Evolutionary conservation across 2,329 filamentous ascomycete genomes (phyloP).

Genomic region (Monosporascus sp.): DNA sequence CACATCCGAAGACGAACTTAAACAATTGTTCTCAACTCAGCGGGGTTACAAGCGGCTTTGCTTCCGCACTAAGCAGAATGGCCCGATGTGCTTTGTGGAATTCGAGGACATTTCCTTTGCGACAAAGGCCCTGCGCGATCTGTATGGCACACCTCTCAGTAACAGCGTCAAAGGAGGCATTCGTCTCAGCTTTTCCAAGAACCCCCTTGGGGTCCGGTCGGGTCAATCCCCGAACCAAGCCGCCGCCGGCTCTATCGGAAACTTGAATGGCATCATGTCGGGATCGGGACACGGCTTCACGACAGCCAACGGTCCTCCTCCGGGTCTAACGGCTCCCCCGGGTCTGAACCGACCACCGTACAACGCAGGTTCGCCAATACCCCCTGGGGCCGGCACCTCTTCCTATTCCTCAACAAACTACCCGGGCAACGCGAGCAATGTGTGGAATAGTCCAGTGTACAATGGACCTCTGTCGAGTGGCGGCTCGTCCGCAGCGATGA

Average conservation of each 20-base stretch:
- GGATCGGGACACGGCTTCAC: conserved; percentile 55
- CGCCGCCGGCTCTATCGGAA: conserved; percentile 38
- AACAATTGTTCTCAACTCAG: conserved; percentile 86
- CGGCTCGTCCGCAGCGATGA: conserved; percentile 16
- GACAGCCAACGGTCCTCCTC: conserved; percentile 70
- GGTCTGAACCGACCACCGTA: conserved; percentile 44
- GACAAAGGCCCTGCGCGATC: conserved; percentile 81
- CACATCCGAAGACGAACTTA: conserved; percentile 92
- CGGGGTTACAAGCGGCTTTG: conserved; percentile 93
- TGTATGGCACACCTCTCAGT: conserved; percentile 81
- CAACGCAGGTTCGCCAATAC: conserved; percentile 12
- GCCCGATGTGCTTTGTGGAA: conserved; percentile 98
- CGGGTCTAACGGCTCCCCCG: conserved; percentile 71
- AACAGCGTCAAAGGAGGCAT: conserved; percentile 95
- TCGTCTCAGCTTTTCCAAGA: conserved; percentile 93
- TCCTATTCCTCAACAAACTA: conserved; percentile 19
- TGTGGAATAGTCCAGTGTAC: conserved; percentile 21
- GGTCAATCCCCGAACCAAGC: conserved; percentile 53
- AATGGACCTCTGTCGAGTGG: conserved; percentile 19
- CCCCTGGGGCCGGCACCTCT: conserved; percentile 16
- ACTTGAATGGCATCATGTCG: conserved; percentile 54
- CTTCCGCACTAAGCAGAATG: conserved; percentile 91
- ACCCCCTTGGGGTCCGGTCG: conserved; percentile 86
- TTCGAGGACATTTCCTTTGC: conserved; percentile 92
- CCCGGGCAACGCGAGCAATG: conserved; percentile 12